Base-by-base conservation (phyloP, 202 grass and related monocot species). In the Schoenoplectus triqueter region DNA sequence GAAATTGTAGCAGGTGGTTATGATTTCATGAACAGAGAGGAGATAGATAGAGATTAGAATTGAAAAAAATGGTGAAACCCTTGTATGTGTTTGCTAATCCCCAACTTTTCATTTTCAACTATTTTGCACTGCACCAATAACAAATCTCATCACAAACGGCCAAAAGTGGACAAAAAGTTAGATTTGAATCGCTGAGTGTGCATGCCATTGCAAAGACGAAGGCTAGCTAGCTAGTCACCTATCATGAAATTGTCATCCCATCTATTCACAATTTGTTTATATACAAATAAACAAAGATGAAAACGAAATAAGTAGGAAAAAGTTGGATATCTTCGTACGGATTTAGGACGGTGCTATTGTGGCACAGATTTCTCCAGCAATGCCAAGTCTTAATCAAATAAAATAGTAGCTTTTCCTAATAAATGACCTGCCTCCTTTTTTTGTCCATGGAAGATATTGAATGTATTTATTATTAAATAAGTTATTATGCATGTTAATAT, bases 151-250 rank as follows among this genome's bases (percentile, higher is more conserved):
- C 81, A 83, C 51, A 83, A 83, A 70, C 64, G 10, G 48, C 64
- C 65, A 83, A 83, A 83, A 83, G 81, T 83, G 64, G 46, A 63
- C 65, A 83, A 78, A 83, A 83, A 10, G 21, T 83, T 42, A 11
- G 14, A 2, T 77, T n/a, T 60, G 42, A 78, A 78, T 78, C 2
- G 13, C 21, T 76, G 73, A 78, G 20, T 56, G 51, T 78, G 73
- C 73, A 77, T 77, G 51, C 73, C 40, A 39, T 77, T 78, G 52
- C 73, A 78, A 78, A 41, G 52, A 78, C 74, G n/a, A 62, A 59
- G 57, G 5, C 31, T 31, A 31, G 31, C 31, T 31, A 31, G 20
- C 74, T 78, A 78, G 22, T 13, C 42, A 42, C 20, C 52, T 59
- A 31, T 31, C 31, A 31, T 31, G 31, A 31, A 31, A 31, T 31